These are phyloP conservation scores for Phlegmacium glaucopus DNA, from an alignment of 768 basidiomycete genomes.

Conservation along the genomic window DNA sequence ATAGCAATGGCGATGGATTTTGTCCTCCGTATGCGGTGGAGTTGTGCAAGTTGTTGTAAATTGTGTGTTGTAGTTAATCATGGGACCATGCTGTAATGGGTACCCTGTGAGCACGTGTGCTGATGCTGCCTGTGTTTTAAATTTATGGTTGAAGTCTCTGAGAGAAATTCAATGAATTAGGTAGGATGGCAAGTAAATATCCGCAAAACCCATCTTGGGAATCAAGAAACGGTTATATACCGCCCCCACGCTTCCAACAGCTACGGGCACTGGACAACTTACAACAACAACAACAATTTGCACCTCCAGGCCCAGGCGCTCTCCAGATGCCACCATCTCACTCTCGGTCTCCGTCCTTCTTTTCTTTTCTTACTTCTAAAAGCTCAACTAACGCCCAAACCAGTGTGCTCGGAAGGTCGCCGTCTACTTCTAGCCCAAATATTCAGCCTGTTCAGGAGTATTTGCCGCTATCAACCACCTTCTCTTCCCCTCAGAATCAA, in stretches of 20 bases:
- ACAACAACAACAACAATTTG: constrained; percentile 10
- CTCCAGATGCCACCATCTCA: constrained; percentile 29
- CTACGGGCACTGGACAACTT: constrained; percentile 15
- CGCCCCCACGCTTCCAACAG: constrained; percentile 31
- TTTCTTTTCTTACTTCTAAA: constrained; percentile 50
- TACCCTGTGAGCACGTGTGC: constrained; percentile 1
- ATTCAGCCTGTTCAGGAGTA: constrained; percentile 2
- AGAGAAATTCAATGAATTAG: neutral
- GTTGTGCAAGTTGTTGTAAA: no score
- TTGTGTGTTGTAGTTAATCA: neutral
- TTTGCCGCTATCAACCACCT: constrained; percentile 10
- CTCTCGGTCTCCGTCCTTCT: constrained; percentile 61
- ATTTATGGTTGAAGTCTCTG: no score
- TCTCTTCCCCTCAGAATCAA: constrained; percentile 4
- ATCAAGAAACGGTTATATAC: constrained; percentile 24
- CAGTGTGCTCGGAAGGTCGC: constrained; percentile 12
- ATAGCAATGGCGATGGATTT: no score
- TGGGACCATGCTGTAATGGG: neutral
- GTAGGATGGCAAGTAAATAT: constrained; percentile 19
- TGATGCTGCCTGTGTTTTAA: no score
- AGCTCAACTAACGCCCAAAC: constrained; percentile 23
- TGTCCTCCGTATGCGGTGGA: no score
- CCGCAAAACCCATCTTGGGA: constrained; percentile 22
- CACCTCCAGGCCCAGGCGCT: constrained; percentile 4
- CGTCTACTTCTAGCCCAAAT: constrained; percentile 4